Base-by-base conservation (phyloP, 768 basidiomycete genomes). In the Boletus tomentosulus region DNA sequence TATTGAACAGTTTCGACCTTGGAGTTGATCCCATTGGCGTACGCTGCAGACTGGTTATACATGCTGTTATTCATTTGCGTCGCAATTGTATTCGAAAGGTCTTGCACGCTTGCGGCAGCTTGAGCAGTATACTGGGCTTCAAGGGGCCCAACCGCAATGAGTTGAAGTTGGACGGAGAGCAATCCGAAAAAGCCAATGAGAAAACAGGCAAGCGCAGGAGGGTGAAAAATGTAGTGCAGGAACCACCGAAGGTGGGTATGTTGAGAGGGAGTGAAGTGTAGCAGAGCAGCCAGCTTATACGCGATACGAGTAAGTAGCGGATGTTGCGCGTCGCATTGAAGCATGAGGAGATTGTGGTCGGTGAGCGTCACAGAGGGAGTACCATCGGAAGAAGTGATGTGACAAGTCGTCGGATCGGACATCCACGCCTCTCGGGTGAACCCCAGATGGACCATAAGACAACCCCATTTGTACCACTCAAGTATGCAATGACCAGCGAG, bases 181-280 rank as follows among this genome's bases (percentile, higher is more conserved):
- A 98, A 71, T 10, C 95, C 95, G 60, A 98, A 84, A 59, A 94
- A 73, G n/a, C 95, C 94, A 61, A 98, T 90, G 56, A 94, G 81
- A 67, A 99, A 85, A 65, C 94, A 90, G 0, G 91, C 87, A 43
- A 96, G 79, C 1, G 92, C 94, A 1, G 92, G 89, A 3, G 92
- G 84, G 65, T 98, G 90, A 69, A 93, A 91, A 54, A 99, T 76
- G 73, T 97, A 97, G 62, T 89, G 81, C 63, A 89, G 76, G 71
- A 96, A 92, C 92, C 93, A 99, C 54, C 85, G 83, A 16, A 91
- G 70, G 61, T 89, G 80, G 25, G 78, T 80, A 61, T 90, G 81
- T 55, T 87, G 78, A 35, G 77, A 71, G 6, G 85, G 79, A 8
- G 78, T 77, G 54, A 92, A 73, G 41, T 70, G 79, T 31, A 92